Conservation (phyloP, 1,139 yeast genomes). For the Hansenula lynferdii region DNA sequence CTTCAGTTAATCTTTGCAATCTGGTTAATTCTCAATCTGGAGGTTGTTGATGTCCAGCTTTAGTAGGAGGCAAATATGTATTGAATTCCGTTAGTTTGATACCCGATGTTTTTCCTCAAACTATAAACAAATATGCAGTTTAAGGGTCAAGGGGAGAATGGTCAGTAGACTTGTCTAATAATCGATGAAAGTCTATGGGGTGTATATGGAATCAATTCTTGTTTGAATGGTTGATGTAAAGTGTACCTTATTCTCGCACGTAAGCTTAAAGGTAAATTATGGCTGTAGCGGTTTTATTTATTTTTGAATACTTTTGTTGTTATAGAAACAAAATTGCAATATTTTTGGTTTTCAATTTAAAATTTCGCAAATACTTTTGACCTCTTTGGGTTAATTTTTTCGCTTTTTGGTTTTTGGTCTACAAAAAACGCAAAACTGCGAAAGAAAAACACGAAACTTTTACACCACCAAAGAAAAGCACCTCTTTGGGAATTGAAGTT, state of each 20-base stretch:
- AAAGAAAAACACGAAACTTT: no score
- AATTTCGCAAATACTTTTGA: no score
- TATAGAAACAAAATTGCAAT: slow-evolving; percentile 1
- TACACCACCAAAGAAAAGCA: no score
- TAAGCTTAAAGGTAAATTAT: no score
- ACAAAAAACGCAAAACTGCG: no score
- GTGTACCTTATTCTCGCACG: background rate
- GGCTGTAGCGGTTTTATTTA: slow-evolving; percentile 1
- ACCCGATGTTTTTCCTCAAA: background rate
- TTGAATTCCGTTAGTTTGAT: no score
- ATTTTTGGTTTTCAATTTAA: background rate
- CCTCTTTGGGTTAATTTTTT: no score
- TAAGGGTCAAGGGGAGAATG: background rate
- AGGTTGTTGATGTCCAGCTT: background rate
- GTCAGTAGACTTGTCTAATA: no score
- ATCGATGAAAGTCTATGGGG: background rate
- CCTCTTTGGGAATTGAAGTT: no score
- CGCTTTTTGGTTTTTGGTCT: no score
- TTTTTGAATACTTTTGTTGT: slow-evolving; percentile 3
- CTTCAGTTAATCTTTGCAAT: background rate
- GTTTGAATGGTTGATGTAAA: background rate
- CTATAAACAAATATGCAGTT: background rate
- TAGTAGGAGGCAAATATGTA: background rate
- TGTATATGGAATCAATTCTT: background rate
- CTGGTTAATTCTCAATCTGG: background rate